Base-by-base conservation (phyloP, 345 rosid genomes). In the Populus alba region DNA sequence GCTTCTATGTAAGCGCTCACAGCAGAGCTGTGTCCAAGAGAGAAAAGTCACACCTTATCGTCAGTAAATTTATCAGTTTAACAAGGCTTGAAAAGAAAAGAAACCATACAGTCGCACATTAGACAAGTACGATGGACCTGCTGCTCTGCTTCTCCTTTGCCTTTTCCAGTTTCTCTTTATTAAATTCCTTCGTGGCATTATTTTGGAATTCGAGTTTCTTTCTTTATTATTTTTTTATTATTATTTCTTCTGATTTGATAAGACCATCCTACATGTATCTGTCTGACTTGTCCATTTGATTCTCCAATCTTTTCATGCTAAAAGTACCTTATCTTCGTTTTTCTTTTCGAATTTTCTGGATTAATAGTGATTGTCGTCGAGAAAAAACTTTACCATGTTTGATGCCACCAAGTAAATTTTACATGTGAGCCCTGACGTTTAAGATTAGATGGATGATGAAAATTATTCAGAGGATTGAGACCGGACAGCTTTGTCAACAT, bases 1-100 rank as follows among this genome's bases (percentile, higher is more conserved):
- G 88, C 90, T 37, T 74, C 82, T 77, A 91, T 80, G 86, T 92
- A 96, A 71, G 86, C 88, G 79, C 91, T 87, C 83, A 87, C 90
- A 11, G 86, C 91, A 27, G 87, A 87, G 85, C 99, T 96, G 88
- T 69, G 51, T 1, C 20, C 8, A 35, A 33, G 23, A 29, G 20
- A 3, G 35, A 51, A 7, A 20, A 17, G 18, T 11, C 9, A 62
- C 20, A 47, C 65, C 13, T 10, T 10, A 59, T 35, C 72, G 55
- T 18, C 70, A 37, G 23, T 23, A 16, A 70, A 8, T 17, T 6
- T 37, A 35, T 38, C 16, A 68, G 16, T 39, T 23, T 11, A 38
- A 27, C 4, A 68, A 15, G 6, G 13, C 11, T 9, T 59, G 4
- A 9, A 59, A 59, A 59, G 9, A 57, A n/a, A n/a, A 1, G 6